Evolutionary conservation across 2,329 filamentous ascomycete species (phyloP).

Genomic region (Aschersonia sp.): DNA sequence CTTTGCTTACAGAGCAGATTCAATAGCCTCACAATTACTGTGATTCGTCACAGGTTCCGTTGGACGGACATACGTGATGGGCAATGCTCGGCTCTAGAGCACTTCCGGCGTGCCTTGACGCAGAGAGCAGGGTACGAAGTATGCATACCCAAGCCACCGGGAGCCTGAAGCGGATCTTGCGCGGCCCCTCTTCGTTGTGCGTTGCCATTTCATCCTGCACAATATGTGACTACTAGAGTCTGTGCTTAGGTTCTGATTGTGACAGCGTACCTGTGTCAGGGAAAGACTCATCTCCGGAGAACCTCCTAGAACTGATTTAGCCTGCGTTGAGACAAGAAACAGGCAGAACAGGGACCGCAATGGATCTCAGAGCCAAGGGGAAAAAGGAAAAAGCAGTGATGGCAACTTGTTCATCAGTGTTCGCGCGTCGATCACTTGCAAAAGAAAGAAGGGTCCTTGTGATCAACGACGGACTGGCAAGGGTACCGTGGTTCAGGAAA

Average conservation of each 20-base stretch:
- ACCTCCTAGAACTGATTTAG: conserved; percentile 20
- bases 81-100: no score
- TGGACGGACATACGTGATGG: no score
- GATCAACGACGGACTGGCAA: neutral
- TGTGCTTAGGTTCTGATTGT: conserved; percentile 13
- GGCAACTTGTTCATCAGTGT: neutral
- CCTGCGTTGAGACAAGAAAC: neutral
- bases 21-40: no score
- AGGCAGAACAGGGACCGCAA: neutral
- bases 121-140: no score
- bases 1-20: no score
- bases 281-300: conserved; percentile 44
- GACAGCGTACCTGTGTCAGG: conserved; percentile 22
- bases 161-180: no score
- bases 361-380: conserved; percentile 1
- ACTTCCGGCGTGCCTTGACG: no score
- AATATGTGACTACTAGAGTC: conserved; percentile 10
- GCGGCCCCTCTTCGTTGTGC: no score
- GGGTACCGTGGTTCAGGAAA: neutral
- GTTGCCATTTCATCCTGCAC: neutral
- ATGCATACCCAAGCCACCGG: no score
- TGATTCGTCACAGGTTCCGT: no score
- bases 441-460: neutral
- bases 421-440: neutral
- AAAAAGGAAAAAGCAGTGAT: no score